Evolutionary conservation across 2,329 filamentous ascomycete species (phyloP).

Genomic region (Biscogniauxia marginata): DNA sequence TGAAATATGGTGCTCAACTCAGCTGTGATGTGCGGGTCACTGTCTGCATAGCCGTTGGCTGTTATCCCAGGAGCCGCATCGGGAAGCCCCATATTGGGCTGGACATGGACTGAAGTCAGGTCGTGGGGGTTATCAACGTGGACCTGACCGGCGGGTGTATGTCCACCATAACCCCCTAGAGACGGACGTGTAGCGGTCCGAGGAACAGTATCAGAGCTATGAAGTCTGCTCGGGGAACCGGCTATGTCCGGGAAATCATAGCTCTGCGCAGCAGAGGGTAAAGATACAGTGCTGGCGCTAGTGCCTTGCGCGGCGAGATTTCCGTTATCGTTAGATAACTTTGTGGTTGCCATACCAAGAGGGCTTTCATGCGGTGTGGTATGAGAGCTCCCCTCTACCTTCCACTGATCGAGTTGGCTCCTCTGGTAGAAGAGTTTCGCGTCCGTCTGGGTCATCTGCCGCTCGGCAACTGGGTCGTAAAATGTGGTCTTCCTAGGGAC

Average conservation of each 20-base stretch:
- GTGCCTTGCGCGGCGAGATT: constrained; percentile 24
- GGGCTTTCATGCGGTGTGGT: constrained; percentile 48
- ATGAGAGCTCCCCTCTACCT: constrained; percentile 36
- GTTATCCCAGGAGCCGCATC: constrained; percentile 61
- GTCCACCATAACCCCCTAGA: constrained; percentile 21
- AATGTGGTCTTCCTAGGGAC: constrained; percentile 74
- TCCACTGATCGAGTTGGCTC: constrained; percentile 64
- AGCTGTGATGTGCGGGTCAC: constrained; percentile 75
- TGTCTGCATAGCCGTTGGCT: constrained; percentile 66
- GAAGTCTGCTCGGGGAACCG: constrained; percentile 21
- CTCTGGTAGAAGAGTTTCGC: constrained; percentile 95
- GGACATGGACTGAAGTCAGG: constrained; percentile 11
- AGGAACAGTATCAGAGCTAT: constrained; percentile 23
- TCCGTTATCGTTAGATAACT: constrained; percentile 9
- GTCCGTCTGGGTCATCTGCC: constrained; percentile 90
- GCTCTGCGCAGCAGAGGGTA: constrained; percentile 28
- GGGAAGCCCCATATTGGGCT: constrained; percentile 42
- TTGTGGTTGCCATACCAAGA: constrained; percentile 12
- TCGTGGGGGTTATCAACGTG: constrained; percentile 14
- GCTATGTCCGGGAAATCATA: constrained; percentile 33
- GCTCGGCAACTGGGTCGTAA: constrained; percentile 91
- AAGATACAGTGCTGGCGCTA: constrained; percentile 27
- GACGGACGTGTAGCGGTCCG: constrained; percentile 34
- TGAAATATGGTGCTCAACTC: constrained; percentile 85
- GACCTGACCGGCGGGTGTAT: constrained; percentile 12